Evolutionary conservation across 768 basidiomycete species (phyloP), one percentile per base, ranked within the genome.

Genomic region (Mycena floridula): DNA sequence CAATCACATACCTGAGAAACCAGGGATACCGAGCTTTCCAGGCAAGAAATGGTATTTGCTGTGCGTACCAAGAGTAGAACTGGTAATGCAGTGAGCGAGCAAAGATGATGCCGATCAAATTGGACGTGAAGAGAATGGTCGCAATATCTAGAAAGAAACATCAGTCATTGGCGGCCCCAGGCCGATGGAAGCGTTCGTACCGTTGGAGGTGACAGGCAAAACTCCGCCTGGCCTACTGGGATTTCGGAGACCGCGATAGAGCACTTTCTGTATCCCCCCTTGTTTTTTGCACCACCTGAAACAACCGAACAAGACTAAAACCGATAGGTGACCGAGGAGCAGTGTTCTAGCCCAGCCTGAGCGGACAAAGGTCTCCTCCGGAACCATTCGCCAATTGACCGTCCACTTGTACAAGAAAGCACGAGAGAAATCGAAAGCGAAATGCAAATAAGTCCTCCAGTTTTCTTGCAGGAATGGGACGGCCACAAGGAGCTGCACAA

Each of bases 11-110:
- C 89, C 80, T 86, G 27, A 85, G 15, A 22, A 66, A 23, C 12
- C 75, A 39, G 13, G 85, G 85, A 59, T 78, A 87, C 42, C 64
- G 71, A 4, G 86, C 84, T 58, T 80, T 80, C 76, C 82, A 93
- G 3, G 79, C 68, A 23, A 98, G 62, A 57, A 94, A 83, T 1
- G 95, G 91, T 25, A 95, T 61, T 54, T 94, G 90, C 45, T 89
- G 85, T 8, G 85, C 89, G 59, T 97, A 97, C 96, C 96, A 99
- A 5, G 89, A 83, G 61, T 96, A 96, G 64, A 99, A 99, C 54
- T 99, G 96, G 59, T 97, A 97, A 59, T 99, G 96, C 36, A 99
- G 67, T 8, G 95, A 97, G 16, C 96, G 81, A 18, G 96, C 90
- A 59, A 89, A 96, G 6, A 89, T 50, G 26, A 98, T 85, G 15